Evolutionary conservation across 106 monocot species (phyloP), one percentile per base, ranked within the genome.

Genomic region (Allium sativum): DNA sequence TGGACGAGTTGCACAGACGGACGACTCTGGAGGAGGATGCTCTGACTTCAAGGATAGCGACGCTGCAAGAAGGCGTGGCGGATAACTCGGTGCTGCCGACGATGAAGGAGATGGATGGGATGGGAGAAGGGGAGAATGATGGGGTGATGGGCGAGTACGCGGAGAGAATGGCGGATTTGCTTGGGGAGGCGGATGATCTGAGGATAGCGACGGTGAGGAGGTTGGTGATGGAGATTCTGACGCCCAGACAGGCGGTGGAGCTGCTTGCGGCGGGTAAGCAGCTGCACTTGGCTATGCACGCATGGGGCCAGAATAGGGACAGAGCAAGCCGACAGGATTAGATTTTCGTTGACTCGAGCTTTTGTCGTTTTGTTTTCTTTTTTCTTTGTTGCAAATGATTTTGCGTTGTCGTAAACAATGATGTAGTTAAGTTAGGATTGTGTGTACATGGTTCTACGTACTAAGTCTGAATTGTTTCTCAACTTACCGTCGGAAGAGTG

Each of bases 201-300:
- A 58, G 87, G 70, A 12, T 82, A 44, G 19, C 18, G 66, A 82
- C 73, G 53, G 17, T 64, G 68, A 70, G 48, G 48, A 56, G 42
- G 66, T 19, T 87, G 63, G 64, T 73, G 54, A 48, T 1, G 48
- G 74, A 69, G 70, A 79, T 87, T 9, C 71, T 87, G 68, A 70
- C 48, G 12, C 79, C 82, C 18, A n/a, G 48, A 53, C 82, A 87
- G 64, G 82, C 82, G 15, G 76, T 76, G 64, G 71, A 87, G 70
- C 47, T 76, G 48, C 79, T 79, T 4, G 59, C 60, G 13, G 66
- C 77, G 0, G 79, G 54, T 16, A 82, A 82, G 75, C 76, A 79
- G 74, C 59, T 87, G 55, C 82, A 87, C 21, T 67, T 82, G 21
- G 18, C 68, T 0, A 15, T 82, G 10, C 82, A 72, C 12, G 31